phyloP scores from a whole-genome alignment of 371 early-diverging fungal genomes.

The Gilbertella persicaria region DNA sequence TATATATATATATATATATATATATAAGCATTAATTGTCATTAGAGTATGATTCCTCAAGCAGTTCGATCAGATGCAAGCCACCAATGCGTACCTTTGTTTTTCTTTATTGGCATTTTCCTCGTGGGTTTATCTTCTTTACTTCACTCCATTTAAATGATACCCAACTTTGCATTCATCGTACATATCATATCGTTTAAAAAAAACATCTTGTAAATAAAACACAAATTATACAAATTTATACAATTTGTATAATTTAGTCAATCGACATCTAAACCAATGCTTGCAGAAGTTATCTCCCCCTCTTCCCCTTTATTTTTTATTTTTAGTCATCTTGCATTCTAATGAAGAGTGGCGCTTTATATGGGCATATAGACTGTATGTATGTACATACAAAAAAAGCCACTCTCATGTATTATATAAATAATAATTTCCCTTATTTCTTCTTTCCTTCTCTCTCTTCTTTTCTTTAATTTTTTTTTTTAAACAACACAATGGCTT shows the following conservation, averaged over 20 bases:
- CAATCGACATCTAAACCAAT: slow-evolving; percentile 4
- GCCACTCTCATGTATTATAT: neutral
- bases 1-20: slow-evolving; percentile 4
- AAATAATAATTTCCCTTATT: slow-evolving; percentile 1
- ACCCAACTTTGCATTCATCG: slow-evolving; percentile 11
- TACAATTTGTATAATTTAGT: slow-evolving; percentile 8
- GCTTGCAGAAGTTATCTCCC: neutral
- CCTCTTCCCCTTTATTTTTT: too few species aligned
- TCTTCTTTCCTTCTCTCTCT: neutral
- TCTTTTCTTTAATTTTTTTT: neutral
- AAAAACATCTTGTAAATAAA: neutral
- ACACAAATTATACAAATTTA: slow-evolving; percentile 5
- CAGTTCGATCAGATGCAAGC: slow-evolving; percentile 48
- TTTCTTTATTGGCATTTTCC: slow-evolving; percentile 57
- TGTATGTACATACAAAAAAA: slow-evolving; percentile 1
- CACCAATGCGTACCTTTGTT: slow-evolving; percentile 43
- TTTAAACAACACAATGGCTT: slow-evolving; percentile 11
- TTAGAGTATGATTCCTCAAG: slow-evolving; percentile 56
- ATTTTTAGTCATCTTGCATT: neutral
- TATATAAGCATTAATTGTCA: too few species aligned
- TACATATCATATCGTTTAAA: slow-evolving; percentile 5
- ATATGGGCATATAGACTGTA: too few species aligned
- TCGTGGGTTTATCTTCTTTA: slow-evolving; percentile 43
- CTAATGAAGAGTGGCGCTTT: slow-evolving; percentile 6
- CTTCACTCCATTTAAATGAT: slow-evolving; percentile 27